Conservation (phyloP, 306 rosid genomes). For the Luffa acutangula region DNA sequence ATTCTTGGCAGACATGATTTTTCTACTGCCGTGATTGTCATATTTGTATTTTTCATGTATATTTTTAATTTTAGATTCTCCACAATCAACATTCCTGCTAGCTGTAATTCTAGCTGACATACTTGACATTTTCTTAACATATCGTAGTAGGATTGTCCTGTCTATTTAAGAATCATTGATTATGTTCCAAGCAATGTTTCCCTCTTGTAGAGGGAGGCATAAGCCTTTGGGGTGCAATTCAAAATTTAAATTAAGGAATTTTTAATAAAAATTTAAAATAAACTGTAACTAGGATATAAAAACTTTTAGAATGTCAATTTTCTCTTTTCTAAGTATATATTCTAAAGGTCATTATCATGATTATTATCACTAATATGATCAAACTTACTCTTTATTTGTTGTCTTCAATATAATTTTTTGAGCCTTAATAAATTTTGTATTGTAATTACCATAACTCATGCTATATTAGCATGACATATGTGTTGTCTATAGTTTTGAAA, state of each 20-base stretch:
- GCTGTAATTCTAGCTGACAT: background rate
- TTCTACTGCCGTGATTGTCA: background rate
- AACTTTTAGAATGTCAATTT: background rate
- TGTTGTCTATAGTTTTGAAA: background rate
- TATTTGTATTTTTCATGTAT: background rate
- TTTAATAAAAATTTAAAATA: background rate
- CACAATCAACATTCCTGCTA: background rate
- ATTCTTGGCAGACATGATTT: background rate
- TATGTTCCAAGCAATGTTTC: background rate
- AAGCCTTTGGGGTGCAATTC: background rate
- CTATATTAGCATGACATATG: background rate
- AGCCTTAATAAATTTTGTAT: background rate
- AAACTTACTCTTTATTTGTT: background rate
- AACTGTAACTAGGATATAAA: background rate
- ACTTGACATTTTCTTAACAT: background rate
- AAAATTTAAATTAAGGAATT: background rate
- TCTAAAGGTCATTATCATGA: background rate
- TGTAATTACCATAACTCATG: background rate
- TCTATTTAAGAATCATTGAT: background rate
- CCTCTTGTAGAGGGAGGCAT: background rate
- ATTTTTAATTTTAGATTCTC: background rate
- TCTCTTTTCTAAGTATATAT: background rate
- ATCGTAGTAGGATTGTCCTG: background rate
- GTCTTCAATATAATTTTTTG: background rate
- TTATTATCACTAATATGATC: background rate